Evolutionary conservation across 2,329 filamentous ascomycete species (phyloP).

Genomic region (Pestalotiopsis sp.): DNA sequence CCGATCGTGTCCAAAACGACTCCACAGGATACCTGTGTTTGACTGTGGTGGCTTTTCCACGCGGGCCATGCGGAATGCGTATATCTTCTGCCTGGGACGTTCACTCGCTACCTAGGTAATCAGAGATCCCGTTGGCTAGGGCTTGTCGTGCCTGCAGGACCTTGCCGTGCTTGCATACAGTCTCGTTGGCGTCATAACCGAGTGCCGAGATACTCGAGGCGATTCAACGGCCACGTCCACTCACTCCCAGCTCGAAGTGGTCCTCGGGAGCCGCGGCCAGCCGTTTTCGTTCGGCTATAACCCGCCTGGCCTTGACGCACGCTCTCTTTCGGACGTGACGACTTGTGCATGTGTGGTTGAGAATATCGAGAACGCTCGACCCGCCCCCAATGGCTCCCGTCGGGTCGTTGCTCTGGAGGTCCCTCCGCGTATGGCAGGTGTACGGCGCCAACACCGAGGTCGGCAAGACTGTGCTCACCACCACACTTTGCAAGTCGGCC

Average conservation of each 20-base stretch:
- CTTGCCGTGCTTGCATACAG: background rate
- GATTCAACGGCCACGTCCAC: background rate
- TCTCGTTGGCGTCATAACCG: background rate
- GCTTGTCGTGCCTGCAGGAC: background rate
- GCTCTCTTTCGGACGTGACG: background rate
- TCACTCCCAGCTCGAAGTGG: background rate
- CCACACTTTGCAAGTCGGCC: slow-evolving; percentile 68
- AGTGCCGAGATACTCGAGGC: background rate
- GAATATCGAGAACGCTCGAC: background rate
- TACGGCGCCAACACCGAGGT: slow-evolving; percentile 86
- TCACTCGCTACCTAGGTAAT: background rate
- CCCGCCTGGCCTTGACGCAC: background rate
- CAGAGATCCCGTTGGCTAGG: background rate
- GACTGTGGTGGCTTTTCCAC: background rate
- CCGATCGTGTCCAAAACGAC: background rate
- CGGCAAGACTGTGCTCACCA: slow-evolving; percentile 82
- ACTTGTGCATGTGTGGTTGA: background rate
- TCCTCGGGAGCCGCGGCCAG: background rate
- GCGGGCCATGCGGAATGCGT: background rate
- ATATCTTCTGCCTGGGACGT: background rate
- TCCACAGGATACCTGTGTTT: background rate
- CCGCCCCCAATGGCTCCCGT: slow-evolving; percentile 44
- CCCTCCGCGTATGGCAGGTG: slow-evolving; percentile 71
- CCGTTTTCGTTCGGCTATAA: background rate
- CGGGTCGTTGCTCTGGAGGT: slow-evolving; percentile 67